A percentile compares a stretch with the other conserved stretches of the same genome.
These are phyloP conservation scores for Cladosporium phlei DNA, from an alignment of 2,329 filamentous ascomycete species.

Conservation along the genomic window DNA sequence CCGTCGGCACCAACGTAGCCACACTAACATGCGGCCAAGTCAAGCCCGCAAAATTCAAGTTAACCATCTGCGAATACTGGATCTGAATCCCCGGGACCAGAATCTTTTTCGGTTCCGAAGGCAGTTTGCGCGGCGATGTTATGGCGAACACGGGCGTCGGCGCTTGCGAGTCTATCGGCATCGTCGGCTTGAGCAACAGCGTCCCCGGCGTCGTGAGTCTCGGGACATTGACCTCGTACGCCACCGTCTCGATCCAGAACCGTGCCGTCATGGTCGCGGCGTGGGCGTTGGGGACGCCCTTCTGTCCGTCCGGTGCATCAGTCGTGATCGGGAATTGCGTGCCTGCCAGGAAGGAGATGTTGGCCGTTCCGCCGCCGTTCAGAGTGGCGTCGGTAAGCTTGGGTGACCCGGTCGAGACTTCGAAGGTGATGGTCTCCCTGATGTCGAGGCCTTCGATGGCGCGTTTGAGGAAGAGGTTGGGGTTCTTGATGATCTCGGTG, in stretches of 20 bases:
- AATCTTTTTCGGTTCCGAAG: slow-evolving; percentile 15
- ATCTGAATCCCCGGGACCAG: slow-evolving; percentile 30
- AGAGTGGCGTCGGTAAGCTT: background rate
- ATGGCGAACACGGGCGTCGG: slow-evolving; percentile 17
- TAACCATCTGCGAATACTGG: slow-evolving; percentile 37
- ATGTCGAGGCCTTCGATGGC: slow-evolving; percentile 32
- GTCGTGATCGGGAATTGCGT: background rate
- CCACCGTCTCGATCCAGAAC: slow-evolving; percentile 33
- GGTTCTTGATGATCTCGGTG: slow-evolving; percentile 26
- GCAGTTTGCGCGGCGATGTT: background rate
- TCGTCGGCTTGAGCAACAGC: slow-evolving; percentile 14
- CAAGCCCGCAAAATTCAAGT: slow-evolving; percentile 27
- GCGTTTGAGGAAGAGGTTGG: slow-evolving; percentile 28
- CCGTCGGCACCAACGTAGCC: slow-evolving; percentile 20
- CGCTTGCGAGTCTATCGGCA: slow-evolving; percentile 4
- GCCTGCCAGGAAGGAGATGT: slow-evolving; percentile 29
- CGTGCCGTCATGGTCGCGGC: slow-evolving; percentile 25
- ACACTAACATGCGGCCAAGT: slow-evolving; percentile 30
- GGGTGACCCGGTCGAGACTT: slow-evolving; percentile 25
- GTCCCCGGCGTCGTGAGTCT: slow-evolving; percentile 14
- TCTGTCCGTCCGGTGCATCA: background rate
- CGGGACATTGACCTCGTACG: slow-evolving; percentile 13
- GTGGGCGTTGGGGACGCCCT: slow-evolving; percentile 24
- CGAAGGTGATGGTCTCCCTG: slow-evolving; percentile 21
- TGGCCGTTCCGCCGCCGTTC: slow-evolving; percentile 31